These are phyloP conservation scores for Microbotryum scabiosae DNA, from an alignment of 1,284 basidiomycete genomes.

Conservation along the genomic window DNA sequence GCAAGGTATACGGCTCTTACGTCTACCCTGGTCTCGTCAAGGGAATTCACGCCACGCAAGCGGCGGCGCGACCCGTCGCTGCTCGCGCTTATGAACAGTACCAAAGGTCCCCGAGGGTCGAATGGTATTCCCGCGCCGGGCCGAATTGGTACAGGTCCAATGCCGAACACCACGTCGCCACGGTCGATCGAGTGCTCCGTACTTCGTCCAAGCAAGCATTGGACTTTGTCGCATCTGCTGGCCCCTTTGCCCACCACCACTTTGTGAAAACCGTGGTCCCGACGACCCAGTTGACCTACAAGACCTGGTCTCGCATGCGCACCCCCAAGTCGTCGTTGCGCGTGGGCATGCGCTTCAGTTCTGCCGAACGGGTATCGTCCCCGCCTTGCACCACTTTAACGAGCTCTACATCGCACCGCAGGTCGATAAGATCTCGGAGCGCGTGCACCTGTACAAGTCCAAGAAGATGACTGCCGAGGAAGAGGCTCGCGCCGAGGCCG, in stretches of 20 bases:
- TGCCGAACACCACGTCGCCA: constrained; percentile 21
- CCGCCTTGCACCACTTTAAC: constrained; percentile 29
- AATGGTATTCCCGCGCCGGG: constrained; percentile 22
- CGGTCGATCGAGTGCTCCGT: not conserved
- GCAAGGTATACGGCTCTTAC: constrained; percentile 4
- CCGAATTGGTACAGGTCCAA: constrained; percentile 22
- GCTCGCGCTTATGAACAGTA: constrained; percentile 16
- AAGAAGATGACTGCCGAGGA: constrained; percentile 13
- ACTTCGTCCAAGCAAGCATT: not conserved
- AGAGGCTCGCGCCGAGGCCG: constrained; percentile 11
- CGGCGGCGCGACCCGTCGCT: constrained; percentile 12
- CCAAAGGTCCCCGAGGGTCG: constrained; percentile 17
- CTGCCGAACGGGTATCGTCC: constrained; percentile 20
- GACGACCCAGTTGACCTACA: constrained; percentile 11
- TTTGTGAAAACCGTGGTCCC: constrained; percentile 17
- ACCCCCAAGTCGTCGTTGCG: constrained; percentile 20
- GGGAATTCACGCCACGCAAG: constrained; percentile 10
- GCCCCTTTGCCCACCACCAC: constrained; percentile 25
- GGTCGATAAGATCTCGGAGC: constrained; percentile 33
- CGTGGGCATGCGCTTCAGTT: constrained; percentile 9
- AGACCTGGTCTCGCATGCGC: constrained; percentile 19
- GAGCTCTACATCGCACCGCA: constrained; percentile 34
- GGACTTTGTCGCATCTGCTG: constrained; percentile 11
- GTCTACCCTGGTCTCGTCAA: constrained; percentile 23
- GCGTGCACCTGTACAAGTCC: constrained; percentile 32